Evolutionary conservation across 768 basidiomycete genomes (phyloP).

Genomic region (Lentinula sp.): DNA sequence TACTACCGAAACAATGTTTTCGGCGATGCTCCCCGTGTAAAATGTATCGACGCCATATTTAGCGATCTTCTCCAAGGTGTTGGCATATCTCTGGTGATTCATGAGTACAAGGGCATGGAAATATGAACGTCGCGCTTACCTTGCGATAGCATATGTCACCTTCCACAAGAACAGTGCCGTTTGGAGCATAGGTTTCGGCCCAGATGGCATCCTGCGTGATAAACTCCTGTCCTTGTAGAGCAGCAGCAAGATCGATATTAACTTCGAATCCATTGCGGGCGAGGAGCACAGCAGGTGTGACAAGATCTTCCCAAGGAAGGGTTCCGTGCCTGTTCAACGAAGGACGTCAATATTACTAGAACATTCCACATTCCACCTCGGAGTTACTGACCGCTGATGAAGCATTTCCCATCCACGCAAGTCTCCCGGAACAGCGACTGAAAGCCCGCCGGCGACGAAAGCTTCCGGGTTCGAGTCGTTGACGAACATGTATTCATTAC

Average conservation of each 20-base stretch:
- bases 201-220: constrained; percentile 15
- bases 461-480: constrained; percentile 20
- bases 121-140: neutral
- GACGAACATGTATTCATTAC: constrained; percentile 32
- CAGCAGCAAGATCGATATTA: constrained; percentile 13
- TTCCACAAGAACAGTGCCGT: constrained; percentile 13
- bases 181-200: constrained; percentile 21
- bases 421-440: constrained; percentile 45
- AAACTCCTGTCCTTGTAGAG: constrained; percentile 3
- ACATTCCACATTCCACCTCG: neutral
- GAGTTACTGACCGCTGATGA: constrained; percentile 19
- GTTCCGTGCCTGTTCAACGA: constrained; percentile 27
- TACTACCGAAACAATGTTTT: constrained; percentile 9
- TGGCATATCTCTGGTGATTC: constrained; percentile 13
- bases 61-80: constrained; percentile 15
- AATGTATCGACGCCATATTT: constrained; percentile 16
- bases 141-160: constrained; percentile 18
- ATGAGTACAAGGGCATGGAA: too few species aligned
- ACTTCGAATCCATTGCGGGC: constrained; percentile 20
- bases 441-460: constrained; percentile 37
- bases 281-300: constrained; percentile 34
- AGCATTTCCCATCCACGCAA: constrained; percentile 38
- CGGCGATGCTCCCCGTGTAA: constrained; percentile 14
- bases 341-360: too few species aligned
- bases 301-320: constrained; percentile 36